phyloP scores from a whole-genome alignment of 805 yeast genomes.

The Pichia occidentalis region DNA sequence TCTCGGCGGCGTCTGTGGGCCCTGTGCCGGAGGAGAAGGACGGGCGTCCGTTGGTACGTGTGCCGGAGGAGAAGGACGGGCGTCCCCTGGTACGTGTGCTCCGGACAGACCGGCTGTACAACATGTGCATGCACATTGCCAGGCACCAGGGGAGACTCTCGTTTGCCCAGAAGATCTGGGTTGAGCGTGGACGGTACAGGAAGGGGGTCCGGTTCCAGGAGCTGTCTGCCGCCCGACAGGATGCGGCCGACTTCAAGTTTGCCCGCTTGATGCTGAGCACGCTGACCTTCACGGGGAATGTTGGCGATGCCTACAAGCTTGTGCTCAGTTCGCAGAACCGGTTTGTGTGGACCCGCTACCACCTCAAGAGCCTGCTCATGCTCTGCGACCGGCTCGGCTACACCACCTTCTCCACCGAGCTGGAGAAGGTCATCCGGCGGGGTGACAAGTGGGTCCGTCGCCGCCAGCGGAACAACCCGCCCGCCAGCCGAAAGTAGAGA shows the following conservation, averaged over 20 bases:
- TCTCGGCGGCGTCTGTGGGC: too few species aligned
- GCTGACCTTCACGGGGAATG: constrained; percentile 46
- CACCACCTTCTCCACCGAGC: constrained; percentile 26
- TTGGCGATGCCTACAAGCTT: constrained; percentile 65
- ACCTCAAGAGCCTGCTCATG: constrained; percentile 36
- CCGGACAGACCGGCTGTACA: constrained; percentile 47
- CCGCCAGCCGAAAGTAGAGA: too few species aligned
- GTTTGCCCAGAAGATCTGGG: constrained; percentile 66
- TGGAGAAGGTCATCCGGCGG: constrained; percentile 20
- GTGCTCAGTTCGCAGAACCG: constrained; percentile 59
- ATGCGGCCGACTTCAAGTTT: constrained; percentile 53
- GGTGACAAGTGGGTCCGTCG: constrained; percentile 17
- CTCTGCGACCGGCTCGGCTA: constrained; percentile 42
- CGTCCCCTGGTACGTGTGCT: too few species aligned
- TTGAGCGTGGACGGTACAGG: constrained; percentile 70
- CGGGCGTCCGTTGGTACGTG: too few species aligned
- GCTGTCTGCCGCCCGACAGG: constrained; percentile 33
- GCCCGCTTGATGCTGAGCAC: constrained; percentile 64
- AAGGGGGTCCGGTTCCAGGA: constrained; percentile 43
- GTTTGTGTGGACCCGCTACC: constrained; percentile 59
- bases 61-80: too few species aligned
- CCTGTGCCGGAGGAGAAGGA: too few species aligned
- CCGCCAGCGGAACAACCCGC: constrained; percentile 4
- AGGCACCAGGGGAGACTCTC: constrained; percentile 44
- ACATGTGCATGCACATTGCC: constrained; percentile 62